Base-by-base conservation (phyloP, 1,284 basidiomycete species). In the Athelia psychrophila region DNA sequence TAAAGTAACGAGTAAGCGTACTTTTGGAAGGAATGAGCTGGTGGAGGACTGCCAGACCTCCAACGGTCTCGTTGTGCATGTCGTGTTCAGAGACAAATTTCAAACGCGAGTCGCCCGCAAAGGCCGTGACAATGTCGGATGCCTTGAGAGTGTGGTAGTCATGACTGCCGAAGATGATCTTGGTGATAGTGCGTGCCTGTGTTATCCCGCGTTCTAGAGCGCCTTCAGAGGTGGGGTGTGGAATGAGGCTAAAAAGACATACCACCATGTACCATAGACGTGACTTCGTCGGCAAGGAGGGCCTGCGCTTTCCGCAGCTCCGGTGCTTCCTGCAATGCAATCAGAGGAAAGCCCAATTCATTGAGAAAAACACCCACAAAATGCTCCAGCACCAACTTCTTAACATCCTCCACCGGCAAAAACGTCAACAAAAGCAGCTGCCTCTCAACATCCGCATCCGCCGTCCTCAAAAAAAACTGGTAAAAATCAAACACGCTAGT, bases 401-500 rank as follows among this genome's bases (percentile, higher is more conserved):
- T 67, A 49, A 98, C 87, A 51, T 80, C 66, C 12, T 76, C 64
- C 5, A 80, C 58, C 0, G 88, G 73, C 10, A 98, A 70, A 20
- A 98, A 78, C 0, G 95, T 98, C 55, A 99, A 90, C 48, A 95
- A 72, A 54, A 82, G 84, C 23, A 99, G 76, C 61, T 94, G 93
- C 58, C 79, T 83, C 42, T 80, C 83, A 1, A 97, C 91, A 60
- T 96, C 93, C 16, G 79, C 81, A 63, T 99, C 96, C 0, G 83
- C 70, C 3, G 88, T 83, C 52, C 88, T 83, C 40, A 95, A 65
- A 72, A 98, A 98, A 73, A 95, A 98, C 93, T 99, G 95, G 62
- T 96, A 97, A 61, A 98, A 93, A 58, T 96, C 93, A 58, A 91
- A 89, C 10, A 90, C 80, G 57, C 86, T 89, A 1, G 94, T 97